Base-by-base conservation (phyloP, 2,329 filamentous ascomycete genomes). In the Fusarium sp. region DNA sequence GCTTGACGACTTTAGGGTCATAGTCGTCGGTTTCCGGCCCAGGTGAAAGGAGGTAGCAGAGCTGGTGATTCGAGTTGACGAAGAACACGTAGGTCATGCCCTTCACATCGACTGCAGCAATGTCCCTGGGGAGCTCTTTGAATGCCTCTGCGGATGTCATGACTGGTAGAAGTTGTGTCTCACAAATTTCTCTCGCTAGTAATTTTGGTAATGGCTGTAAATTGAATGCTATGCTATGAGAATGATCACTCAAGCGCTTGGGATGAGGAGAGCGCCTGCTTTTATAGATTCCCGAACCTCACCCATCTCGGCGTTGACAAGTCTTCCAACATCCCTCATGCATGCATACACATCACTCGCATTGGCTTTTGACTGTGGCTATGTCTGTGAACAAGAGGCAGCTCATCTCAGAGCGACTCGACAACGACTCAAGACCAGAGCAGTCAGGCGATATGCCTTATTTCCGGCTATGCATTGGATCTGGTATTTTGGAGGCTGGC, bases 381-480 rank as follows among this genome's bases (percentile, higher is more conserved):
- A 19, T 15, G 9, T 13, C 19, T 7, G 19, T 21, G 12, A 6
- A 15, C 8, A 5, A 52, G 47, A 52, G 47, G 16, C 47, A 50
- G 47, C 16, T 33, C 6, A 0, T 4, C 16, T 7, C 11, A 8
- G 30, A 23, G 11, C 2, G 9, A 52, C 30, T 4, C 9, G 6
- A 10, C 30, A 2, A 0, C 16, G 30, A 52, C 2, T 19, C 47
- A 52, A 52, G 18, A 19, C n/a, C n/a, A 23, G 16, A 33, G 11
- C 3, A 15, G 3, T 25, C 30, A 15, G 30, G 7, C 8, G 30
- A 23, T 8, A 5, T 19, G n/a, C 1, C 4, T 5, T 33, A 25
- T 33, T 33, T 2, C 11, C n/a, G n/a, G 6, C 16, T 3, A 0
- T 4, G n/a, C 3, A 1, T 52, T 33, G 0, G 30, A 52, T 5